Evolutionary conservation across 768 basidiomycete species (phyloP).

Genomic region (Mycena rosella): DNA sequence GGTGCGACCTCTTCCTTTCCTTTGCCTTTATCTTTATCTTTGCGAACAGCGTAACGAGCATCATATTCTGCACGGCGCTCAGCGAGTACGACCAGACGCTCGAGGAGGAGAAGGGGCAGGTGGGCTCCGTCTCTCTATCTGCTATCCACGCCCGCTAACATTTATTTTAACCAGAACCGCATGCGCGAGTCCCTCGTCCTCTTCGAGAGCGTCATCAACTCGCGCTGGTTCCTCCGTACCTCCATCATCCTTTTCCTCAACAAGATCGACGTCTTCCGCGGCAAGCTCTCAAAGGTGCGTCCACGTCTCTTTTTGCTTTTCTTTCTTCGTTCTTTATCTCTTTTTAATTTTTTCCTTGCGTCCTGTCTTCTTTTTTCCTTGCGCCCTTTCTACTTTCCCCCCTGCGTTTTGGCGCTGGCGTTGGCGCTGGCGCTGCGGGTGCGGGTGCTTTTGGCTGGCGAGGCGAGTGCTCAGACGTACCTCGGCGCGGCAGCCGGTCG

Average conservation of each 20-base stretch:
- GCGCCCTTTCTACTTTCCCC: no score
- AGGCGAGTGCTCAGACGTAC: no score
- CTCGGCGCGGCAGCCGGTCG: no score
- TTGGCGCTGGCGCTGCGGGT: no score
- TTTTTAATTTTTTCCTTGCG: no score
- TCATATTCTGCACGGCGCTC: slow-evolving; percentile 80
- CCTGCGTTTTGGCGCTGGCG: no score
- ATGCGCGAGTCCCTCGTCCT: slow-evolving; percentile 82
- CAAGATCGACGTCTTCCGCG: slow-evolving; percentile 84
- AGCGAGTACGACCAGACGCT: slow-evolving; percentile 84
- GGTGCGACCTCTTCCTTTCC: slow-evolving; percentile 3
- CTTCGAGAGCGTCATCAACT: slow-evolving; percentile 85
- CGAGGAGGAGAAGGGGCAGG: slow-evolving; percentile 76
- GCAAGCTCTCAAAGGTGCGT: slow-evolving; percentile 46
- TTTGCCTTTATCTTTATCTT: not conserved
- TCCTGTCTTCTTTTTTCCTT: no score
- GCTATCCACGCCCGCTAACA: not conserved
- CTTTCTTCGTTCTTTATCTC: not conserved
- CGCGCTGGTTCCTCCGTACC: slow-evolving; percentile 79
- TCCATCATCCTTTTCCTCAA: slow-evolving; percentile 78
- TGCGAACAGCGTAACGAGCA: slow-evolving; percentile 62
- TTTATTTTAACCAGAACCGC: slow-evolving; percentile 68
- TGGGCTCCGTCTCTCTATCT: slow-evolving; percentile 42
- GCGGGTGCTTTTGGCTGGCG: no score
- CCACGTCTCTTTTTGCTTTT: not conserved